phyloP scores from a whole-genome alignment of 1,139 yeast species.

The Lodderomyces beijingensis region DNA sequence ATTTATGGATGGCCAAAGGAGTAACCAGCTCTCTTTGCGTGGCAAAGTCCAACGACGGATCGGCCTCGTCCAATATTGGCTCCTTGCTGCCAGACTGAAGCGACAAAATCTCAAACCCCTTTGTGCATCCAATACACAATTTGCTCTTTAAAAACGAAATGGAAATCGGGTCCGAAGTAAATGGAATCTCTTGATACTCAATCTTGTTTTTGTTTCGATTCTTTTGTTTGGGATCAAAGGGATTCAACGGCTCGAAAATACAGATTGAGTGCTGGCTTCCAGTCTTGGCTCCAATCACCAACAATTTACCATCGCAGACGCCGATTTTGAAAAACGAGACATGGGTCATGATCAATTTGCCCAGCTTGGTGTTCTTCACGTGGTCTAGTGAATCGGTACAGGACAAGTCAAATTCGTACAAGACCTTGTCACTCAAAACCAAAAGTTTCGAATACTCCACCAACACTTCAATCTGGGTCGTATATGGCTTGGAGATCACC shows the following conservation, averaged over 20 bases:
- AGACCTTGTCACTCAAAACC: slow-evolving; percentile 75
- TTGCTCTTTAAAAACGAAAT: slow-evolving; percentile 86
- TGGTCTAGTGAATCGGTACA: slow-evolving; percentile 68
- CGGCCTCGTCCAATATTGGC: slow-evolving; percentile 88
- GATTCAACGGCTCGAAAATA: slow-evolving; percentile 74
- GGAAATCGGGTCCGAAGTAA: slow-evolving; percentile 86
- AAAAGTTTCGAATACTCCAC: slow-evolving; percentile 87
- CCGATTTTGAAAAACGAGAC: slow-evolving; percentile 90
- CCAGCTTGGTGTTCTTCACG: slow-evolving; percentile 64
- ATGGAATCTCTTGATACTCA: slow-evolving; percentile 71
- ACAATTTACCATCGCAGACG: slow-evolving; percentile 80
- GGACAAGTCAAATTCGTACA: slow-evolving; percentile 76
- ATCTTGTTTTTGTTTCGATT: slow-evolving; percentile 61
- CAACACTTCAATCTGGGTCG: slow-evolving; percentile 85
- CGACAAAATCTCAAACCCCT: slow-evolving; percentile 91
- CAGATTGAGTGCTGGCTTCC: slow-evolving; percentile 72
- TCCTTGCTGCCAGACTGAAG: slow-evolving; percentile 75
- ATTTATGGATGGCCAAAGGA: slow-evolving; percentile 87
- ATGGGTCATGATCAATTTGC: slow-evolving; percentile 77
- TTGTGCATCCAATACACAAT: slow-evolving; percentile 91
- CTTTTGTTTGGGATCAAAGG: slow-evolving; percentile 52
- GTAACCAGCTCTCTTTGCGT: slow-evolving; percentile 73
- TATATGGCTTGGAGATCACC: slow-evolving; percentile 70
- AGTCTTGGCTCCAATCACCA: slow-evolving; percentile 86
- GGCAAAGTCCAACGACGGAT: slow-evolving; percentile 94